Evolutionary conservation across 2,329 filamentous ascomycete species (phyloP).

Genomic region (Exophiala sideris): DNA sequence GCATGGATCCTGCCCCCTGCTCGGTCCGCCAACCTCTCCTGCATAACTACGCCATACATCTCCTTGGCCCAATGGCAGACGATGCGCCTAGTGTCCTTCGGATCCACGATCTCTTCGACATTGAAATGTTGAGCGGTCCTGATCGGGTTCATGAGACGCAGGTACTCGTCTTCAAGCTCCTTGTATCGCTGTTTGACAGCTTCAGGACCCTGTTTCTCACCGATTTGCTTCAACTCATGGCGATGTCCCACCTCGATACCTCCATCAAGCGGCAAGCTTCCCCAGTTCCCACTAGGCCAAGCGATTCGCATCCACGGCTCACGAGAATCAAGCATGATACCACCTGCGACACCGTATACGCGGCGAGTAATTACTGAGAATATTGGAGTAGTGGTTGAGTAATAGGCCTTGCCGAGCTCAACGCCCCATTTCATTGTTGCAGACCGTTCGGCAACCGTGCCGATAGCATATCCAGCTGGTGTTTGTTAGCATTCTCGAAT

Average conservation of each 20-base stretch:
- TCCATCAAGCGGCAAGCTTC: constrained; percentile 59
- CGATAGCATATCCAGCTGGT: constrained; percentile 59
- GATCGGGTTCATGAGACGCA: constrained; percentile 62
- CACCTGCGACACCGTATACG: constrained; percentile 62
- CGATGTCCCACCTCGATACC: constrained; percentile 64
- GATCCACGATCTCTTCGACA: constrained; percentile 64
- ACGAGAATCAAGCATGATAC: constrained; percentile 61
- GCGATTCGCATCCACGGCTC: constrained; percentile 60
- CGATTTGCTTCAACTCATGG: constrained; percentile 50
- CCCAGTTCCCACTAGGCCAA: constrained; percentile 64
- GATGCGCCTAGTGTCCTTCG: constrained; percentile 55
- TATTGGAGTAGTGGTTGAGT: constrained; percentile 59
- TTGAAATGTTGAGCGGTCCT: constrained; percentile 62
- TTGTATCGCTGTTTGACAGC: constrained; percentile 54
- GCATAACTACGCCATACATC: constrained; percentile 54
- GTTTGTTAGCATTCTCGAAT: constrained; percentile 1
- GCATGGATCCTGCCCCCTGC: constrained; percentile 42
- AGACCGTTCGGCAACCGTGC: constrained; percentile 59
- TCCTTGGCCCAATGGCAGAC: constrained; percentile 54
- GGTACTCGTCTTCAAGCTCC: constrained; percentile 59
- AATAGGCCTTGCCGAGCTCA: constrained; percentile 60
- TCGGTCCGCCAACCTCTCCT: constrained; percentile 45
- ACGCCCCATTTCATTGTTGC: constrained; percentile 65
- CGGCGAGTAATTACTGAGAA: constrained; percentile 62
- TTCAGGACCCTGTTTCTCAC: constrained; percentile 51